Percentiles rank a stretch among this genome's conserved stretches.
phyloP scores from a whole-genome alignment of 768 basidiomycete genomes.

The Dendrothele bispora region DNA sequence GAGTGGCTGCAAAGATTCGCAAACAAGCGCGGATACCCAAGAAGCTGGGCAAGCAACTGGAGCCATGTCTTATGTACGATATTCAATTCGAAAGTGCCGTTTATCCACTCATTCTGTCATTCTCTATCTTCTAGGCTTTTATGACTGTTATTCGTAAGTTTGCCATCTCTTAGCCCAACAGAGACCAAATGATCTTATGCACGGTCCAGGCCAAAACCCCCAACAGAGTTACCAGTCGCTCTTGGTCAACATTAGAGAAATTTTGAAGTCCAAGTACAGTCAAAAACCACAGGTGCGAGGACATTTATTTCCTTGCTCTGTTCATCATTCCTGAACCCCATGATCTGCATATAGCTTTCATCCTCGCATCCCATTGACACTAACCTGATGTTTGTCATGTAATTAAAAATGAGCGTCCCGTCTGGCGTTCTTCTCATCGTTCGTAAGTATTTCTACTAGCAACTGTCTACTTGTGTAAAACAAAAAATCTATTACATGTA shows the following conservation, averaged over 20 bases:
- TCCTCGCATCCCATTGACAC: constrained; percentile 44
- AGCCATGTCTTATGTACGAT: constrained; percentile 76
- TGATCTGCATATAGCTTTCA: constrained; percentile 25
- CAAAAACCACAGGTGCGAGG: constrained; percentile 61
- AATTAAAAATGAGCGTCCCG: constrained; percentile 11
- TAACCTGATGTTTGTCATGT: constrained; percentile 39
- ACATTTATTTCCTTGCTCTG: constrained; percentile 16
- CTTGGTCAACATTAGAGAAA: constrained; percentile 39
- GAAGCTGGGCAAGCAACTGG: constrained; percentile 69
- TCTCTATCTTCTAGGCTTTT: constrained; percentile 45
- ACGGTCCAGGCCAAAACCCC: constrained; percentile 36
- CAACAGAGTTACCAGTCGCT: constrained; percentile 55
- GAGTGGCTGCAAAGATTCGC: constrained; percentile 79
- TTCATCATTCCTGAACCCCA: background rate
- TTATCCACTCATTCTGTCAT: background rate
- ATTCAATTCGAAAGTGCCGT: background rate
- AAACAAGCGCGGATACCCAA: constrained; percentile 78
- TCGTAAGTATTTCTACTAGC: background rate
- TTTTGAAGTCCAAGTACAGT: constrained; percentile 46
- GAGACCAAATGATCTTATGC: constrained; percentile 1
- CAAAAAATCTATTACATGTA: too few relatives aligned
- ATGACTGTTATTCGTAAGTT: constrained; percentile 51
- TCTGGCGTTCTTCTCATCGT: background rate
- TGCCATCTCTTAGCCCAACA: background rate
- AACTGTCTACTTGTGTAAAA: too few relatives aligned